Evolutionary conservation across 2,329 filamentous ascomycete species (phyloP), one percentile per base, ranked within the genome.

Genomic region (Cytospora mali): DNA sequence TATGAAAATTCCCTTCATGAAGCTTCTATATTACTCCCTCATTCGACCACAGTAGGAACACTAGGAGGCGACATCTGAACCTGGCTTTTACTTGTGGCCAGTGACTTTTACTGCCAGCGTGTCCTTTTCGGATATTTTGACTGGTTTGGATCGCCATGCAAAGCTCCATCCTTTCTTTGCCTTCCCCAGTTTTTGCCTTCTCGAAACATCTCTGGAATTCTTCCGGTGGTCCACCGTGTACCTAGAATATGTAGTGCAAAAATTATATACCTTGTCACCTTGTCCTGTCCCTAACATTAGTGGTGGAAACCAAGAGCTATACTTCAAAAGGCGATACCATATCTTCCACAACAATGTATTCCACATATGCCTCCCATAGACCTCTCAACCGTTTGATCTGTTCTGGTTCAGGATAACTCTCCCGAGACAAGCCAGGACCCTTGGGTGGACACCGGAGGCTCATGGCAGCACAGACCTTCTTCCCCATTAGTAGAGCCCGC

Each of bases 161-260:
- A 29, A 56, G 58, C 39, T 62, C 56, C 35, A 57, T 42, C 39
- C 28, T 55, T 25, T 29, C 55, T 14, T 55, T 27, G 31, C 50
- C 50, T 35, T 54, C 21, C 58, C 50, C 31, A 25, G 50, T 35
- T 35, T 29, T 35, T 39, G 50, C 27, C 52, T 65, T 65, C 60
- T 35, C 62, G 60, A 65, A 65, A 48, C 42, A 59, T 65, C 63
- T 65, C 23, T 62, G 50, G 21, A 31, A 27, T 65, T 64, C 62
- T 39, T 51, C 46, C 14, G 29, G 50, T 49, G 58, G 50, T n/a
- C n/a, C n/a, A n/a, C n/a, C n/a, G n/a, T n/a, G n/a, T n/a, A 2
- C 21, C 18, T 28, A 21, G 18, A 50, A 49, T 46, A 16, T 28
- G 39, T 33, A 11, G 33, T 27, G 11, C n/a, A n/a, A n/a, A n/a